Evolutionary conservation across 306 rosid species (phyloP), one percentile per base, ranked within the genome.

Genomic region (Hippophae rhamnoides): DNA sequence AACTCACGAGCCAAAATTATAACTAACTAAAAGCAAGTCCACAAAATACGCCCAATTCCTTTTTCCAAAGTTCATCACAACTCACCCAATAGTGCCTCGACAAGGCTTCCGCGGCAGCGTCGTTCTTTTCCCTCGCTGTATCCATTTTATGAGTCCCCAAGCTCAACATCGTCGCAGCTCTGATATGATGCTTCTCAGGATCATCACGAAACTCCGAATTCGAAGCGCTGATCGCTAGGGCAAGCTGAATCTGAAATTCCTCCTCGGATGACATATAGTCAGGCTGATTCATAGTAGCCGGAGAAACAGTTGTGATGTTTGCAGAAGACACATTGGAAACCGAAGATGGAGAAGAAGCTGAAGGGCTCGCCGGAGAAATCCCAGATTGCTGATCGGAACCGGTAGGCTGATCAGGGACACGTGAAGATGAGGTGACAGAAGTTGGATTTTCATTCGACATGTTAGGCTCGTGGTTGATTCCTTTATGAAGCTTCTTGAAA

Each of bases 1-100:
- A 64, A 62, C 31, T 67, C 64, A 61, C 10, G 56, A 61, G 51
- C 43, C 50, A 57, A 13, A 41, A 54, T 43, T 59, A 42, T 46
- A 72, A 70, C 53, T 76, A 18, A 69, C 7, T 45, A 14, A 42
- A 38, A 41, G 49, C 47, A 44, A 56, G 46, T 47, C 14, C 46
- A 69, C 41, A 64, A 41, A 12, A 5, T 13, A 61, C 43, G n/a
- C 47, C 40, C 9, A 43, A 72, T 61, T 57, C 47, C 41, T 71
- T 44, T 47, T 41, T 50, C 56, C 27, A 48, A n/a, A 23, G 58
- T 61, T 9, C 57, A 57, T 52, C 58, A 62, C 10, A 75, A 64
- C 95, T 83, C 72, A 92, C 99, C 99, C 97, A 92, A 76, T 92
- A 92, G 76, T 82, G 97, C 82, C 96, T 73, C 9, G 99, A 82